Percentiles rank a stretch among this genome's conserved stretches.
Evolutionary conservation across 2,329 filamentous ascomycete species (phyloP).

Genomic region (Microsporum canis): DNA sequence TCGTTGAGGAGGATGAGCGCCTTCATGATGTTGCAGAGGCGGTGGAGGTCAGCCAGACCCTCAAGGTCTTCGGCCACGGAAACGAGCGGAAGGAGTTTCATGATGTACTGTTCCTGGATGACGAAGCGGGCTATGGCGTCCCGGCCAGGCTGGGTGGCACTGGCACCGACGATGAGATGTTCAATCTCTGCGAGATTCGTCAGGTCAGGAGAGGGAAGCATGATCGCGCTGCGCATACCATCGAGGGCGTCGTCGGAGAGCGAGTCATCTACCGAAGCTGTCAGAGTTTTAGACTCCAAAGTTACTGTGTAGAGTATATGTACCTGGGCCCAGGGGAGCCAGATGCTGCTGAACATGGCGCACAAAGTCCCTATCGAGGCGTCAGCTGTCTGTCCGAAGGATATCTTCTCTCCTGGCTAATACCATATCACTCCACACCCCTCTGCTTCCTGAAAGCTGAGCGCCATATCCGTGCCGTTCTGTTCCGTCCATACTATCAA

Average conservation of each 20-base stretch:
- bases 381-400: constrained; percentile 16
- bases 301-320: constrained; percentile 13
- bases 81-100: constrained; percentile 74
- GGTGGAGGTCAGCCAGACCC: constrained; percentile 73
- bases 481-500: constrained; percentile 96
- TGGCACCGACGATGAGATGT: constrained; percentile 67
- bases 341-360: constrained; percentile 68
- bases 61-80: constrained; percentile 85
- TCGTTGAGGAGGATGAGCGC: constrained; percentile 89
- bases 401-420: constrained; percentile 1
- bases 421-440: constrained; percentile 90
- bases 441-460: constrained; percentile 95
- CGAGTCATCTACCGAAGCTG: constrained; percentile 54
- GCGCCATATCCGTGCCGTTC: constrained; percentile 86
- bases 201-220: constrained; percentile 69
- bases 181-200: constrained; percentile 76
- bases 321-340: constrained; percentile 52
- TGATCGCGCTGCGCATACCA: constrained; percentile 52
- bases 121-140: constrained; percentile 83
- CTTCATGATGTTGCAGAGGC: constrained; percentile 97
- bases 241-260: constrained; percentile 84
- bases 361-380: constrained; percentile 66
- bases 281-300: constrained; percentile 7
- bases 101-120: constrained; percentile 73
- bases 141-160: constrained; percentile 60